Evolutionary conservation across 495 filamentous ascomycete species (phyloP).

Genomic region (Pseudomonodictys pantanalensis): DNA sequence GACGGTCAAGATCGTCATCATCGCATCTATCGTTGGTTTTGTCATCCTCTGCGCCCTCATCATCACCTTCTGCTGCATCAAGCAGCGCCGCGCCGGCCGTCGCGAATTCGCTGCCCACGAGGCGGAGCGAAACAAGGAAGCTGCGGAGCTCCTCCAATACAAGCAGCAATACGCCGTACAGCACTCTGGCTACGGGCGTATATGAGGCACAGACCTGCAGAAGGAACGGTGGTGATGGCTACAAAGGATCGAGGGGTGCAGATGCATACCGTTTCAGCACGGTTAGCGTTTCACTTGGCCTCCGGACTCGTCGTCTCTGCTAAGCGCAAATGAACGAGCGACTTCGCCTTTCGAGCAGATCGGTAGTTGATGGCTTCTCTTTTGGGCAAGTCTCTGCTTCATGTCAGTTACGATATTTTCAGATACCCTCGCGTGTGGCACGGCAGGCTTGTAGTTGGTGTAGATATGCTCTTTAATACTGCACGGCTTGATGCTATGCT

Average conservation of each 20-base stretch:
- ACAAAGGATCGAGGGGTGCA: background rate
- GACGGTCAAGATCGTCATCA: slow-evolving; percentile 58
- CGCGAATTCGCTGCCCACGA: slow-evolving; percentile 59
- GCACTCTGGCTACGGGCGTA: slow-evolving; percentile 1
- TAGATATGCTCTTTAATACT: slow-evolving; percentile 18
- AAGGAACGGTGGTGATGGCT: background rate
- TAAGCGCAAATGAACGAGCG: background rate
- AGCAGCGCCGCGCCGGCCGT: slow-evolving; percentile 63
- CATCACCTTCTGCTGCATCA: slow-evolving; percentile 60
- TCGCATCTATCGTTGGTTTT: slow-evolving; percentile 49
- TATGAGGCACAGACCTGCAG: background rate
- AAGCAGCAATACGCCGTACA: slow-evolving; percentile 32
- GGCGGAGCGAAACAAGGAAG: slow-evolving; percentile 56
- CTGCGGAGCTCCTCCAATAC: slow-evolving; percentile 61
- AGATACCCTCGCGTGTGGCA: slow-evolving; percentile 19
- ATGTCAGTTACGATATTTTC: slow-evolving; percentile 3
- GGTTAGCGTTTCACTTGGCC: background rate
- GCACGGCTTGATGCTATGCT: slow-evolving; percentile 20
- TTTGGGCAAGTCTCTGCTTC: background rate
- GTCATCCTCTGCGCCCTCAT: slow-evolving; percentile 50
- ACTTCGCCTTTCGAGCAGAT: background rate
- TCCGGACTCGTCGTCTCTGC: background rate
- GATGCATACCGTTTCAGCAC: slow-evolving; percentile 11
- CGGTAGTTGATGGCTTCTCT: background rate
- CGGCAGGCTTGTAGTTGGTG: slow-evolving; percentile 3